phyloP scores from a whole-genome alignment of 352 stramenopile genomes.

The Phytopythium delawarense region DNA sequence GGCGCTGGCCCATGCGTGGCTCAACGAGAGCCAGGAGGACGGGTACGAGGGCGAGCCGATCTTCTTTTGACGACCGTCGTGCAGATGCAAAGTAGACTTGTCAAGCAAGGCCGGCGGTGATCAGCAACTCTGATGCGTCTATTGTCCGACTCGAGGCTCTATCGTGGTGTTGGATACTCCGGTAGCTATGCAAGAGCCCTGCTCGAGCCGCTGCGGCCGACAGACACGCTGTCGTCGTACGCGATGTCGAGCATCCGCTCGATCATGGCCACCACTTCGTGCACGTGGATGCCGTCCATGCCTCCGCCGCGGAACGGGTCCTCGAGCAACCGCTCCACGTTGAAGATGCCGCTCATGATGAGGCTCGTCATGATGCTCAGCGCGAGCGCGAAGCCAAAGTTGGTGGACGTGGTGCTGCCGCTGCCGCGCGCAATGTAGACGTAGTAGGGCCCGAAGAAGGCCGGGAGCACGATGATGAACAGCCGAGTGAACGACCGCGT shows the following conservation, averaged over 20 bases:
- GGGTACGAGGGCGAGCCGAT: constrained; percentile 49
- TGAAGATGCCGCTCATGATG: constrained; percentile 87
- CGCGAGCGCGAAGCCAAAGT: constrained; percentile 73
- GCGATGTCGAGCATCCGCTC: constrained; percentile 53
- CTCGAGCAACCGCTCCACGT: constrained; percentile 80
- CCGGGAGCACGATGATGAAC: constrained; percentile 79
- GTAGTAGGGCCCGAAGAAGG: constrained; percentile 88
- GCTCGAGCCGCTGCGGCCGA: neutral
- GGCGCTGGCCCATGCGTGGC: constrained; percentile 60
- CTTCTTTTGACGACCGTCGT: constrained; percentile 46
- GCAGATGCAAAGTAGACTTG: neutral
- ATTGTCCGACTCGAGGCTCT: neutral
- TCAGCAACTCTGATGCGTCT: neutral
- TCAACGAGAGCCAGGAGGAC: constrained; percentile 21
- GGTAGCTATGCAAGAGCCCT: neutral
- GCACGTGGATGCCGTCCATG: constrained; percentile 61
- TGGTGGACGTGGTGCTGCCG: constrained; percentile 42
- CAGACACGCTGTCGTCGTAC: constrained; percentile 15
- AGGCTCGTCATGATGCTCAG: constrained; percentile 78
- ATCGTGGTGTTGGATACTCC: neutral
- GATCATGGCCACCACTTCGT: constrained; percentile 49
- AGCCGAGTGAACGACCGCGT: constrained; percentile 82
- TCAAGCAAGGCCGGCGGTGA: neutral
- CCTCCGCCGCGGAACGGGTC: constrained; percentile 70
- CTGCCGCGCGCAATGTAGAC: constrained; percentile 63